These are phyloP conservation scores for Phytophthora melonis DNA, from an alignment of 352 stramenopile species.

Conservation along the genomic window DNA sequence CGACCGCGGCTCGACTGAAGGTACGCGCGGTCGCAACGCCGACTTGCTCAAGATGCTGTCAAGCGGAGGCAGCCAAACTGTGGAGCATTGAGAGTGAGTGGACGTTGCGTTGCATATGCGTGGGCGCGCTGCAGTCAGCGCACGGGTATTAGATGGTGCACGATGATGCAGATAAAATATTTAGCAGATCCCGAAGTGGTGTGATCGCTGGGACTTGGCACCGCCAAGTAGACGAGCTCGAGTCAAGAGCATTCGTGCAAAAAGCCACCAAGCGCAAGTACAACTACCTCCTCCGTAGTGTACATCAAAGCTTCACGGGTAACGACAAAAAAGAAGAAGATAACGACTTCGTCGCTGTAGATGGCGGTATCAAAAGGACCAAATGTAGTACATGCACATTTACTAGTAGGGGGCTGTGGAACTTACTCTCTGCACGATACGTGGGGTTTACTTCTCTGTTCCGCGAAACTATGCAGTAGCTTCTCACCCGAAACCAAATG, in stretches of 20 bases:
- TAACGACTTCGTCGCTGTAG: constrained; percentile 13
- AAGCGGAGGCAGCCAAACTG: constrained; percentile 33
- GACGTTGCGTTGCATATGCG: constrained; percentile 11
- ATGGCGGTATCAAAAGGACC: constrained; percentile 8
- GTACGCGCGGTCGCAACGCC: constrained; percentile 28
- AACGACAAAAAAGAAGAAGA: constrained; percentile 31
- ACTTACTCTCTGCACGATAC: constrained; percentile 10
- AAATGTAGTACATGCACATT: constrained; percentile 35
- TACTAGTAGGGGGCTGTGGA: constrained; percentile 16
- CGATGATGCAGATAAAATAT: constrained; percentile 37
- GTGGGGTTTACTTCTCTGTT: no score
- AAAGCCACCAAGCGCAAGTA: neutral
- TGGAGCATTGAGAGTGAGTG: constrained; percentile 30
- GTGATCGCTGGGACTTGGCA: neutral
- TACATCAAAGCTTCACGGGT: no score
- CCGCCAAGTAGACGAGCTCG: neutral
- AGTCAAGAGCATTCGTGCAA: neutral
- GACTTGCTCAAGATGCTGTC: constrained; percentile 72
- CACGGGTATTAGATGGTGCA: constrained; percentile 19
- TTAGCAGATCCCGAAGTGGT: constrained; percentile 29
- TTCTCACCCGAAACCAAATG: no score
- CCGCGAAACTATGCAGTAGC: no score
- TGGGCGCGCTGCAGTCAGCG: constrained; percentile 12
- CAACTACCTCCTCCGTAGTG: neutral
- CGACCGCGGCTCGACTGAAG: constrained; percentile 20